A percentile compares a stretch with the other conserved stretches of the same genome.
phyloP scores from a whole-genome alignment of 2,329 filamentous ascomycete genomes.

The Phialophora chinensis region DNA sequence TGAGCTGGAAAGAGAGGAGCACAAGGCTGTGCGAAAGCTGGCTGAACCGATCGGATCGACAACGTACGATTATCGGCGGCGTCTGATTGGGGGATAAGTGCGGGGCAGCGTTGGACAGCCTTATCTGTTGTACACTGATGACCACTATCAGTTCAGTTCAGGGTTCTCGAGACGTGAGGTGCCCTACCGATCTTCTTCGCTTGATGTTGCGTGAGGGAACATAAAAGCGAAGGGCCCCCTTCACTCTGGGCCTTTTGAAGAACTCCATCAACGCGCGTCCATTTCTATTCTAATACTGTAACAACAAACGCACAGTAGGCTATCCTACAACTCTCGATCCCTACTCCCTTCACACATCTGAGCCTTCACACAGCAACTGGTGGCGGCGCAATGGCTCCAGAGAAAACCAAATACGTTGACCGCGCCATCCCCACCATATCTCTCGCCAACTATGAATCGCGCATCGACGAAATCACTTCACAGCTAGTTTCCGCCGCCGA shows the following conservation, averaged over 20 bases:
- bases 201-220: background rate
- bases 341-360: background rate
- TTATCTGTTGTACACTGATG: conserved; percentile 20
- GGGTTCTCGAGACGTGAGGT: background rate
- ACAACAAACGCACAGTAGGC: background rate
- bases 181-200: background rate
- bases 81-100: conserved; percentile 30
- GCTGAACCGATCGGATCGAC: conserved; percentile 1
- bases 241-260: background rate
- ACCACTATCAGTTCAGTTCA: conserved; percentile 1
- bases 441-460: conserved; percentile 58
- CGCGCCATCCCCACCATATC: conserved; percentile 60
- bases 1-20: conserved; percentile 10
- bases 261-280: background rate
- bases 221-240: background rate
- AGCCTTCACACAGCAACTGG: background rate
- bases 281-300: background rate
- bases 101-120: conserved; percentile 21
- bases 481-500: conserved; percentile 62
- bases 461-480: conserved; percentile 60
- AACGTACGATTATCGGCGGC: conserved; percentile 24
- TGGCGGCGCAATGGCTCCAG: conserved; percentile 14
- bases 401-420: conserved; percentile 39
- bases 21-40: conserved; percentile 21
- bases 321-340: background rate